Evolutionary conservation across 2,329 filamentous ascomycete genomes (phyloP).

Genomic region (Diplodia intermedia): DNA sequence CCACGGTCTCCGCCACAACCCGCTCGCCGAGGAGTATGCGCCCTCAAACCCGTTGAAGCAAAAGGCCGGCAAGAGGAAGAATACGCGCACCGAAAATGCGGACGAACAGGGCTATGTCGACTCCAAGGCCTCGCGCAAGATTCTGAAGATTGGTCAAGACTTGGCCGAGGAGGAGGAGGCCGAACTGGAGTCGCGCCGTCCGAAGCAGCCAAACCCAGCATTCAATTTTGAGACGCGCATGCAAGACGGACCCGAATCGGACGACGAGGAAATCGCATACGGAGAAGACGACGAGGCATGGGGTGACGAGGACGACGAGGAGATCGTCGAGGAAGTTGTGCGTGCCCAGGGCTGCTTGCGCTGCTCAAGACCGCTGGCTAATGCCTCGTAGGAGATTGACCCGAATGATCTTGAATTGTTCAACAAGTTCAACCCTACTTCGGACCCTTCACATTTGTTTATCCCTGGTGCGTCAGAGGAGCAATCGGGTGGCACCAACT

Average conservation of each 20-base stretch:
- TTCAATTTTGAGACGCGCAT: conserved; percentile 84
- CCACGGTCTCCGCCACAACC: conserved; percentile 78
- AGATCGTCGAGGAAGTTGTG: conserved; percentile 49
- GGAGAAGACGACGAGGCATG: conserved; percentile 66
- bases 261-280: conserved; percentile 59
- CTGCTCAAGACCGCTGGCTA: not conserved
- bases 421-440: conserved; percentile 82
- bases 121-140: conserved; percentile 85
- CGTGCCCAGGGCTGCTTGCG: not conserved
- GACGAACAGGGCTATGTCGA: conserved; percentile 79
- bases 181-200: conserved; percentile 53
- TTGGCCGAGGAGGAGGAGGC: conserved; percentile 80
- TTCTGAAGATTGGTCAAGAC: conserved; percentile 87
- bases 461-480: conserved; percentile 61
- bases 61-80: conserved; percentile 70
- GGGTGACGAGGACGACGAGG: conserved; percentile 73
- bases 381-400: conserved; percentile 71
- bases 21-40: conserved; percentile 86
- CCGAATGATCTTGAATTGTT: conserved; percentile 89
- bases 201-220: conserved; percentile 62
- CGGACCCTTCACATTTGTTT: conserved; percentile 68
- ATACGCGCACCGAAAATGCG: conserved; percentile 62
- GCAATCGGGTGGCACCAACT: conserved; percentile 66
- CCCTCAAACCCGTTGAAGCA: conserved; percentile 73
- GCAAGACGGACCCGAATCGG: conserved; percentile 54